Percentiles rank a stretch among this genome's conserved stretches.
Evolutionary conservation across 2,329 filamentous ascomycete species (phyloP).

Genomic region (Cytospora piceicola): DNA sequence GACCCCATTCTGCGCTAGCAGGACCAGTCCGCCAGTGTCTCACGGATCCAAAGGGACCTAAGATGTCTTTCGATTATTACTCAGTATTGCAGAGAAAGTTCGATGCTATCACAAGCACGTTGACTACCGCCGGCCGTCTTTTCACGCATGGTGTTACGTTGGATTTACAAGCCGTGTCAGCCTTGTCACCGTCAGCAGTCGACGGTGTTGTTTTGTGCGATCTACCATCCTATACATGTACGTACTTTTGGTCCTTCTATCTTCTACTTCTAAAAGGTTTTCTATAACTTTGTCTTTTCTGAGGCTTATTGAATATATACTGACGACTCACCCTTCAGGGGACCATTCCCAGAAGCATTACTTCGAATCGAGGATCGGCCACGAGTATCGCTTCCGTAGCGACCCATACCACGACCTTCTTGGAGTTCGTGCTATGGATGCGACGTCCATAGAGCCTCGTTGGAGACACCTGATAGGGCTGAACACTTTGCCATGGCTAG

Average conservation of each 20-base stretch:
- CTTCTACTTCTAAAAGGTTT: too few relatives aligned
- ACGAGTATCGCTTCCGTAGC: constrained; percentile 41
- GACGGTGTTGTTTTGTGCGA: constrained; percentile 44
- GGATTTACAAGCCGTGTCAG: constrained; percentile 34
- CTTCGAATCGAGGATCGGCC: constrained; percentile 30
- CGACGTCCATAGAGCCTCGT: background rate
- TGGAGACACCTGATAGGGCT: constrained; percentile 14
- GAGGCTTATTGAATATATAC: background rate
- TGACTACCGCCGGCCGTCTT: constrained; percentile 49
- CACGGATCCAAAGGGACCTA: background rate
- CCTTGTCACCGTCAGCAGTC: constrained; percentile 37
- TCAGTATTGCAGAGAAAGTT: constrained; percentile 56
- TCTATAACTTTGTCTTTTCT: background rate
- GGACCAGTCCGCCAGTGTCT: constrained; percentile 36
- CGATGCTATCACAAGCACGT: constrained; percentile 49
- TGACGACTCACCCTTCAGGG: background rate
- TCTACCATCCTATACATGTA: constrained; percentile 36
- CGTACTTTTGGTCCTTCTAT: background rate
- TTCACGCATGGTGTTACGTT: constrained; percentile 37
- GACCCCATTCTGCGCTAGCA: constrained; percentile 37
- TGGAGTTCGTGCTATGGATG: background rate
- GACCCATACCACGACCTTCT: constrained; percentile 38
- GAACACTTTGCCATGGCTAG: constrained; percentile 3
- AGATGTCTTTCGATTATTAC: constrained; percentile 38
- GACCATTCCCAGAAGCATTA: constrained; percentile 9